phyloP scores from a whole-genome alignment of 2,329 filamentous ascomycete genomes.

The Cordyceps tenuipes region DNA sequence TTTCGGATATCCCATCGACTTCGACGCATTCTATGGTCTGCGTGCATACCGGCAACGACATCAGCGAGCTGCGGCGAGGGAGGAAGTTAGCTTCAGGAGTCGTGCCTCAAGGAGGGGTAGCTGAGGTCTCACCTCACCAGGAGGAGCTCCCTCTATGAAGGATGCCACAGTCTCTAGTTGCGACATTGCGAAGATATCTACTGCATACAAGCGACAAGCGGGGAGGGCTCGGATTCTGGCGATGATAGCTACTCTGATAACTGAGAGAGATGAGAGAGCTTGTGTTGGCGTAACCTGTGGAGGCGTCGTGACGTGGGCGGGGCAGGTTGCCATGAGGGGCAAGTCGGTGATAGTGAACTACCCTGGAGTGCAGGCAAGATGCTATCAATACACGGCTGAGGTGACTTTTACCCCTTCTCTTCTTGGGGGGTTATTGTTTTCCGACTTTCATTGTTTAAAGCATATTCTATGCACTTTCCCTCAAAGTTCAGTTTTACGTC shows the following conservation, averaged over 20 bases:
- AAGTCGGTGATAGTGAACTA: neutral
- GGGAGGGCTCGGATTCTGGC: neutral
- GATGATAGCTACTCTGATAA: neutral
- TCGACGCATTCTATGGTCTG: neutral
- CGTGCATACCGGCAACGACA: constrained; percentile 67
- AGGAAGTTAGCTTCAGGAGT: constrained; percentile 21
- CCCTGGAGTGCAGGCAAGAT: neutral
- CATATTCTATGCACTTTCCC: neutral
- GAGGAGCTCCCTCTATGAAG: constrained; percentile 89
- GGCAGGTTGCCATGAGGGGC: constrained; percentile 1
- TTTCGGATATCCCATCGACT: neutral
- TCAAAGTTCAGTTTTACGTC: neutral
- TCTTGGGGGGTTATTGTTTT: neutral
- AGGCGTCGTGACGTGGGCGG: constrained; percentile 9
- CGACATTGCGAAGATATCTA: constrained; percentile 23
- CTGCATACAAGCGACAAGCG: constrained; percentile 12
- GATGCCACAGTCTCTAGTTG: constrained; percentile 52
- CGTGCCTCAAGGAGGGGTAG: constrained; percentile 11
- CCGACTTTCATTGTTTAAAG: neutral
- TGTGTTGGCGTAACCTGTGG: constrained; percentile 12
- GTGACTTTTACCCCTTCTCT: neutral
- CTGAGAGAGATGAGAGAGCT: neutral
- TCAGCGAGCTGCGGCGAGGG: constrained; percentile 59
- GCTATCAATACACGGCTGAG: neutral
- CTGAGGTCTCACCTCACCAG: constrained; percentile 70